phyloP scores from a whole-genome alignment of 2,329 filamentous ascomycete species.

The Aspergillus sp. region DNA sequence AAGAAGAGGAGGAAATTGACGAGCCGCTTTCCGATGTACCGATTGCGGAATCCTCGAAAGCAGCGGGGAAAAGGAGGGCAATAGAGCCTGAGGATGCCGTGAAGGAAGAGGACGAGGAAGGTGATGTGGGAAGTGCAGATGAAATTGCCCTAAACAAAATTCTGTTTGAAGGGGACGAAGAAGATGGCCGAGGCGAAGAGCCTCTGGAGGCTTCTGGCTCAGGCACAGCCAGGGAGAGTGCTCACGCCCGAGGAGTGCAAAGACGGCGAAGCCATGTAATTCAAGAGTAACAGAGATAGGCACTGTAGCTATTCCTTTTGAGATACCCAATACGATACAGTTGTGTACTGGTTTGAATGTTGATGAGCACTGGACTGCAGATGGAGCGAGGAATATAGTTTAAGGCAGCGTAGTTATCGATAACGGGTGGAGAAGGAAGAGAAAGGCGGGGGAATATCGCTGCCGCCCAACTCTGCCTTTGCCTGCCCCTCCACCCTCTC shows the following conservation, averaged over 20 bases:
- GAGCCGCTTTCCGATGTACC: slow-evolving; percentile 6
- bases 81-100: slow-evolving; percentile 12
- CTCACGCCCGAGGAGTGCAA: slow-evolving; percentile 32
- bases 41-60: slow-evolving; percentile 7
- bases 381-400: not conserved
- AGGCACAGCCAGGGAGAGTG: slow-evolving; percentile 54
- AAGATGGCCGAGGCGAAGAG: slow-evolving; percentile 17
- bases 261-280: slow-evolving; percentile 34
- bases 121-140: slow-evolving; percentile 21
- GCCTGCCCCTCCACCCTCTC: slow-evolving; percentile 18
- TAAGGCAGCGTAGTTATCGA: slow-evolving; percentile 18
- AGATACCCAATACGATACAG: slow-evolving; percentile 5
- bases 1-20: slow-evolving; percentile 20
- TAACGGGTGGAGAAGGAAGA: slow-evolving; percentile 23
- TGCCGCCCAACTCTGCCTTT: slow-evolving; percentile 7
- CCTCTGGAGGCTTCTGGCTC: slow-evolving; percentile 51
- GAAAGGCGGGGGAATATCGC: slow-evolving; percentile 15
- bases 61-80: slow-evolving; percentile 30
- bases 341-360: not conserved
- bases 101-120: slow-evolving; percentile 17
- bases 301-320: not conserved
- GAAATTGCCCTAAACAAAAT: too few species aligned
- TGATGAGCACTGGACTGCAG: not conserved
- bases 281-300: slow-evolving; percentile 13
- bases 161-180: slow-evolving; percentile 13